phyloP scores from a whole-genome alignment of 192 early-diverging fungal genomes.

The Gaertneriomyces sp. region DNA sequence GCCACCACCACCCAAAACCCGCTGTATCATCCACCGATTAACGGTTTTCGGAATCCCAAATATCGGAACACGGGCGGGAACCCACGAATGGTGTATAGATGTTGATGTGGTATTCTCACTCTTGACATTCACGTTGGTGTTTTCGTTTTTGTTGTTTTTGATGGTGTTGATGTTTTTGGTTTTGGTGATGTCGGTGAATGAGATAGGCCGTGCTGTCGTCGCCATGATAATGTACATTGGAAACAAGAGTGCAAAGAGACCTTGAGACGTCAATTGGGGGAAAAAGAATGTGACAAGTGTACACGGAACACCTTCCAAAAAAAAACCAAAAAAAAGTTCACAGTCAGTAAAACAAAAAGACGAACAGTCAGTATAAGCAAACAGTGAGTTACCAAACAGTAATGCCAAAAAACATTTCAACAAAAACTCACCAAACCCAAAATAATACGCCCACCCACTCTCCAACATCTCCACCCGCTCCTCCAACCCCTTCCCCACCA shows the following conservation, averaged over 20 bases:
- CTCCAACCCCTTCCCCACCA: conserved; percentile 51
- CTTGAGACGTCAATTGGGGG: conserved; percentile 41
- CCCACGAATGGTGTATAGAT: too few relatives aligned
- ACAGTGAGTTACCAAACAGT: neutral
- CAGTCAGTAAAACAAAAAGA: neutral
- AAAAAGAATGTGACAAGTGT: conserved; percentile 49
- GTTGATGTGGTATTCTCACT: too few relatives aligned
- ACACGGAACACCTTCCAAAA: conserved; percentile 37
- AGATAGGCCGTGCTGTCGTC: too few relatives aligned
- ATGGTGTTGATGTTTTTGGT: too few relatives aligned
- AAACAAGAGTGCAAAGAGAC: conserved; percentile 49
- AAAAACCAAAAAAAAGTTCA: neutral
- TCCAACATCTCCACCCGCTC: conserved; percentile 55
- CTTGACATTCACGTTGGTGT: too few relatives aligned
- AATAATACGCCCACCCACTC: conserved; percentile 56
- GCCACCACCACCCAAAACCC: too few relatives aligned
- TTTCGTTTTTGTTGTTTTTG: too few relatives aligned
- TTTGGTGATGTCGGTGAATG: too few relatives aligned
- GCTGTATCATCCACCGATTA: too few relatives aligned
- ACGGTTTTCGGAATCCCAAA: too few relatives aligned
- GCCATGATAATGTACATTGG: conserved; percentile 21
- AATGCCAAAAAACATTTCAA: neutral
- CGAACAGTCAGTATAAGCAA: neutral
- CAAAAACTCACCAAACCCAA: conserved; percentile 53
- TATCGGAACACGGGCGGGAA: too few relatives aligned